Conservation (phyloP, 345 rosid species). For the Gynandropsis gynandra region DNA sequence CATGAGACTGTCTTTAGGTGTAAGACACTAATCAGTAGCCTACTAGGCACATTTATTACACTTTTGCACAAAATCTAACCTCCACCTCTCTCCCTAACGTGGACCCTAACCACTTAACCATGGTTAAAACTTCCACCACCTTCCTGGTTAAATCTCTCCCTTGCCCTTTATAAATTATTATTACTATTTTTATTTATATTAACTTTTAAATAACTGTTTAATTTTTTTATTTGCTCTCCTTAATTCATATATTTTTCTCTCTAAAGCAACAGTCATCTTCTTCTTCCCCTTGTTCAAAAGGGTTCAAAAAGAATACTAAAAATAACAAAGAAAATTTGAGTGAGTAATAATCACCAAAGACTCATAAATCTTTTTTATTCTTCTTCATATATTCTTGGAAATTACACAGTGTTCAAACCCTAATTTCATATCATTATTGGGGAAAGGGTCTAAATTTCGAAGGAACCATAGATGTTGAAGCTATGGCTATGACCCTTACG, state of each 20-base stretch:
- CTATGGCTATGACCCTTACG: constrained; percentile 47
- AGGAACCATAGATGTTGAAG: constrained; percentile 39
- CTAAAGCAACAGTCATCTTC: constrained; percentile 21
- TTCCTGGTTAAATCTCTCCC: not conserved
- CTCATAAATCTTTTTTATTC: constrained; percentile 3
- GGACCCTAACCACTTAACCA: constrained; percentile 17
- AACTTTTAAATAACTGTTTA: too few relatives aligned
- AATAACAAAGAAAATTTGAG: not conserved
- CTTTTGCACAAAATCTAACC: constrained; percentile 31
- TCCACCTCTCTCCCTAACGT: constrained; percentile 20
- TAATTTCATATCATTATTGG: not conserved
- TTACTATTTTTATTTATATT: not conserved
- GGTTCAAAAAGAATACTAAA: not conserved
- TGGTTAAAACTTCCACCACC: constrained; percentile 20
- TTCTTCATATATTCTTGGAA: constrained; percentile 20
- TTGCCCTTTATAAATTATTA: not conserved
- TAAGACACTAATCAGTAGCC: constrained; percentile 20
- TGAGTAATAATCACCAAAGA: constrained; percentile 17
- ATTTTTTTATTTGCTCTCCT: constrained; percentile 12
- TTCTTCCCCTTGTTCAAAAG: not conserved
- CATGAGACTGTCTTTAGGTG: constrained; percentile 16
- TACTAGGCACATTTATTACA: constrained; percentile 28
- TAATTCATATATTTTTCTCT: constrained; percentile 16
- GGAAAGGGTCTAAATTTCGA: not conserved
- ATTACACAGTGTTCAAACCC: constrained; percentile 19